These are phyloP conservation scores for Nidularia sp. DNA, from an alignment of 768 basidiomycete species.

Conservation along the genomic window DNA sequence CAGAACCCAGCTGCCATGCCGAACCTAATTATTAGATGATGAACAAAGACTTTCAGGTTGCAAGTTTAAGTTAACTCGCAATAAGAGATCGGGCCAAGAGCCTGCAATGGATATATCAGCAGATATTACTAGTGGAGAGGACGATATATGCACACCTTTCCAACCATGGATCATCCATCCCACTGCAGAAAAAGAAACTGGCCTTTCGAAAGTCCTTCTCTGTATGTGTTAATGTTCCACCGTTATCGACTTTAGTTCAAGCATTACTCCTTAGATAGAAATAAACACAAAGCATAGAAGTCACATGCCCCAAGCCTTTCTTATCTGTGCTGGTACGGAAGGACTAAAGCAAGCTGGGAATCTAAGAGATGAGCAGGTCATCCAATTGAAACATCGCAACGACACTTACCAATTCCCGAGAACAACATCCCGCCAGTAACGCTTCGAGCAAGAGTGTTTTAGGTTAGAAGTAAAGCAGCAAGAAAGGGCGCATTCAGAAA, in stretches of 20 bases:
- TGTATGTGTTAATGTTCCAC: constrained; percentile 29
- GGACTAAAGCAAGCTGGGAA: constrained; percentile 34
- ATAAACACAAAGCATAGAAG: neutral
- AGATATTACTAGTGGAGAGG: neutral
- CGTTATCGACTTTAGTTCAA: constrained; percentile 21
- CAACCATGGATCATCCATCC: constrained; percentile 29
- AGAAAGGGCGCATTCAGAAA: too few species aligned
- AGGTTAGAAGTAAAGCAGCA: too few species aligned
- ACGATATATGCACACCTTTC: constrained; percentile 18
- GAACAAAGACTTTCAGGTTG: neutral
- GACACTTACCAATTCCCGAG: too few species aligned
- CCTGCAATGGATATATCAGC: constrained; percentile 8
- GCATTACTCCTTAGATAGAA: neutral
- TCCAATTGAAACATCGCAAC: neutral
- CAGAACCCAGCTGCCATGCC: constrained; percentile 32
- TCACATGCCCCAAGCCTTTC: constrained; percentile 28
- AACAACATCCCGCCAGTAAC: too few species aligned
- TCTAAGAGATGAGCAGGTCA: too few species aligned
- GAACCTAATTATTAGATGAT: constrained; percentile 18
- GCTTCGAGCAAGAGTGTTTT: too few species aligned
- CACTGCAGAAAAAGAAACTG: constrained; percentile 32
- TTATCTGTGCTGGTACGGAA: constrained; percentile 18
- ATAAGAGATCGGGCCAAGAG: constrained; percentile 22
- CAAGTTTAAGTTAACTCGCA: constrained; percentile 11
- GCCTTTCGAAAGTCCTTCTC: constrained; percentile 26